Evolutionary conservation across 108 stramenopile species (phyloP), one percentile per base, ranked within the genome.

Genomic region (Parietichytrium sp.): DNA sequence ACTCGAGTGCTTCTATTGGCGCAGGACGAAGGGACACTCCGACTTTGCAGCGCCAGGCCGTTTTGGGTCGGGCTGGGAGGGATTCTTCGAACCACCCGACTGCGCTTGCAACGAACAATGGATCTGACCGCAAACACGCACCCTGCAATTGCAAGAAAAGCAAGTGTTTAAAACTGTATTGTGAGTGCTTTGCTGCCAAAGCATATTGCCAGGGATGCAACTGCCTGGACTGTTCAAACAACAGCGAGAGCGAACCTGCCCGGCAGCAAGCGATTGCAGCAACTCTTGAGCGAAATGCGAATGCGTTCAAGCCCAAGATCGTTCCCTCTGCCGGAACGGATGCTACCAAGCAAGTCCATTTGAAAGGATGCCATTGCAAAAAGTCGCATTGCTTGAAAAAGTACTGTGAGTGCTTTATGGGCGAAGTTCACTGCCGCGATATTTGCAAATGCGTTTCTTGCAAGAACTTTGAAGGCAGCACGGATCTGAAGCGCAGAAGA

Each of bases 121-220:
- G n/a, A n/a, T n/a, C n/a, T n/a, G n/a, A n/a, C n/a, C n/a, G n/a
- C n/a, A n/a, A n/a, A n/a, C n/a, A n/a, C n/a, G n/a, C n/a, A n/a
- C 61, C 61, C 27, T 98, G 98, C 88, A 97, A 96, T 31, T 98
- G 98, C 87, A 95, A 96, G 85, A 94, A 95, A 85, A 94, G 95
- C 16, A 90, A 92, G 79, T 98, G 98, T 83, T 91, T 98, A 49
- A 98, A 98, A 87, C 86, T 97, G 29, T 98, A 98, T 86, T 98
- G 97, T 85, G 94, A 96, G 84, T 98, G 97, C 81, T 98, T 98
- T 82, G 93, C 95, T 18, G 84, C 86, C 52, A 88, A 93, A 78
- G 81, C 85, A 51, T 49, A 61, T n/a, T 96, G 95, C 85, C 79
- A 88, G 47, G 29, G 42, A 1, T n/a, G 98, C 87, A 94, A 95